Evolutionary conservation across 2,329 filamentous ascomycete species (phyloP).

Genomic region (Pyricularia sp.): DNA sequence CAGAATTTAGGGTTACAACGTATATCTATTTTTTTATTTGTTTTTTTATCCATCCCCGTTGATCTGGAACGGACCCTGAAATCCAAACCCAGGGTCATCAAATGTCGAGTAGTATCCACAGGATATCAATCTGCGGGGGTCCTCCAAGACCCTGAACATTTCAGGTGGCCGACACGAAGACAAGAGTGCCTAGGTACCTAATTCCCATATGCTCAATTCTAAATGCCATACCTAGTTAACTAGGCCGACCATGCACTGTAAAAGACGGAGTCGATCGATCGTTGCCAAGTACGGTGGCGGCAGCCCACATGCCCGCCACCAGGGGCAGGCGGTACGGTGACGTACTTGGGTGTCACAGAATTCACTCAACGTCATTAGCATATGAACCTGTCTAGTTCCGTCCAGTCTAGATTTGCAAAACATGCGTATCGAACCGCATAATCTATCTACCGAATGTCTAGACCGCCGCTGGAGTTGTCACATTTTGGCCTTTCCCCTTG

Average conservation of each 20-base stretch:
- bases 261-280: neutral
- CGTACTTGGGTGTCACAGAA: neutral
- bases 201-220: neutral
- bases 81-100: neutral
- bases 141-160: neutral
- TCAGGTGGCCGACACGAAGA: neutral
- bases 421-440: neutral
- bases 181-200: neutral
- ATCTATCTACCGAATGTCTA: neutral
- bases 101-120: neutral
- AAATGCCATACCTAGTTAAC: neutral
- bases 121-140: neutral
- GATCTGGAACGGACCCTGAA: neutral
- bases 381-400: neutral
- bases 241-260: neutral
- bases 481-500: neutral
- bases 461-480: neutral
- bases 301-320: neutral
- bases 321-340: neutral
- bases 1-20: neutral
- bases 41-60: neutral
- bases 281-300: neutral
- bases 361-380: neutral
- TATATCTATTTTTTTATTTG: neutral
- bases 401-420: neutral